Evolutionary conservation across 2,329 filamentous ascomycete genomes (phyloP).

Genomic region (Ophiostoma novo-ulmi): DNA sequence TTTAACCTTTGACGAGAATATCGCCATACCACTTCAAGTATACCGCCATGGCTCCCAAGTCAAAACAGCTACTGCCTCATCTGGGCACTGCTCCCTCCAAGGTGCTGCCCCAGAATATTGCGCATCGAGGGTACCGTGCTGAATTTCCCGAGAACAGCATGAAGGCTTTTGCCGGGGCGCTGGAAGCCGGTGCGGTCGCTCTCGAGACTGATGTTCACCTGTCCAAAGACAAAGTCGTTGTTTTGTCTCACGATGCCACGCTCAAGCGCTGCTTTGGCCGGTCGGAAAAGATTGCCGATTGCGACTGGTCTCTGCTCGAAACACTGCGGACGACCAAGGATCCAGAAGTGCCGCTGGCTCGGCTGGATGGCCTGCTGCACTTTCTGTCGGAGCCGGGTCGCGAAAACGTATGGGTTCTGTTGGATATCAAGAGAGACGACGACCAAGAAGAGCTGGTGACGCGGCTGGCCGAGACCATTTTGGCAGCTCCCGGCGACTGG

Average conservation of each 20-base stretch:
- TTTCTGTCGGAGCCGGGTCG: conserved; percentile 61
- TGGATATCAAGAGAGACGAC: conserved; percentile 84
- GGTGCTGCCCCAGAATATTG: conserved; percentile 64
- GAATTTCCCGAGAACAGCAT: conserved; percentile 82
- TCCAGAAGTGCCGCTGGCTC: conserved; percentile 63
- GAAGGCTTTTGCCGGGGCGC: conserved; percentile 42
- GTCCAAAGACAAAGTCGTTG: conserved; percentile 74
- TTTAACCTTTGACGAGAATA: too few species aligned
- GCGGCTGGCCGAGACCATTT: conserved; percentile 60
- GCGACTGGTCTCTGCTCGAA: conserved; percentile 68
- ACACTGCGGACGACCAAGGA: conserved; percentile 61
- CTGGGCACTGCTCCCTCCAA: neutral
- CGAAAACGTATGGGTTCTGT: conserved; percentile 69
- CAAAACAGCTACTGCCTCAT: neutral
- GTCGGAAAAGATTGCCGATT: conserved; percentile 67
- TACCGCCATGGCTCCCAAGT: neutral
- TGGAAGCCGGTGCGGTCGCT: conserved; percentile 52
- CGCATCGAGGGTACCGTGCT: conserved; percentile 73
- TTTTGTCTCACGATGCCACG: conserved; percentile 76
- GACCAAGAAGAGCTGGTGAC: conserved; percentile 65
- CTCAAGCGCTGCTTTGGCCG: conserved; percentile 77
- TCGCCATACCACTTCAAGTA: neutral
- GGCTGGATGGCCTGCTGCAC: conserved; percentile 66
- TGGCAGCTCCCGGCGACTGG: conserved; percentile 58
- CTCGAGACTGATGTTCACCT: conserved; percentile 87